phyloP scores from a whole-genome alignment of 352 stramenopile genomes.

The Saprolegnia diclina region DNA sequence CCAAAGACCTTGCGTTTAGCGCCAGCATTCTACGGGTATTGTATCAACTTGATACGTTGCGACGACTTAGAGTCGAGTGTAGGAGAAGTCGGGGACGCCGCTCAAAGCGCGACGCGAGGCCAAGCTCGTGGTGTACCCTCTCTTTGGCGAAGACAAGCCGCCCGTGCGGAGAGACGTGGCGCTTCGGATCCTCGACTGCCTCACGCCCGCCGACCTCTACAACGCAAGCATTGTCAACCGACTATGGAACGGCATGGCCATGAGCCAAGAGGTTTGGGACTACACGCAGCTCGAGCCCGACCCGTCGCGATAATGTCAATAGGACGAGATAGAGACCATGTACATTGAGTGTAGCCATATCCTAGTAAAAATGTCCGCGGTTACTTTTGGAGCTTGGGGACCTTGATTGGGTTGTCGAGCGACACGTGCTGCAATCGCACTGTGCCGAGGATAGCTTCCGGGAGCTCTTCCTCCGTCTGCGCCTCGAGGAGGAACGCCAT shows the following conservation, averaged over 20 bases:
- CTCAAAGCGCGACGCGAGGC: background rate
- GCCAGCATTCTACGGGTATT: no score
- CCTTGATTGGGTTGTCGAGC: slow-evolving; percentile 63
- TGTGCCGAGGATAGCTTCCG: slow-evolving; percentile 69
- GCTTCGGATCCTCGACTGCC: slow-evolving; percentile 57
- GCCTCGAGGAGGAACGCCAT: slow-evolving; percentile 85
- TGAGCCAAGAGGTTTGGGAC: slow-evolving; percentile 70
- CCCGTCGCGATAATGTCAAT: background rate
- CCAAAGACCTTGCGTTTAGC: no score
- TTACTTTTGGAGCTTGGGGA: slow-evolving; percentile 34
- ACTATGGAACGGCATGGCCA: slow-evolving; percentile 72
- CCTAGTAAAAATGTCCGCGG: background rate
- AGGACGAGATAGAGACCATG: background rate
- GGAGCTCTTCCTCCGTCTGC: slow-evolving; percentile 81
- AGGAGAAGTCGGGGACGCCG: background rate
- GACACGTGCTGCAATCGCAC: slow-evolving; percentile 80
- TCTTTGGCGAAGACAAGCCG: slow-evolving; percentile 58
- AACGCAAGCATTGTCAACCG: slow-evolving; percentile 80
- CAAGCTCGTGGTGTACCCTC: slow-evolving; percentile 45
- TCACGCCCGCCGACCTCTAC: slow-evolving; percentile 72
- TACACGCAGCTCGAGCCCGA: slow-evolving; percentile 52
- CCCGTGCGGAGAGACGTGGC: slow-evolving; percentile 58
- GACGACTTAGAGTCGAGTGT: background rate
- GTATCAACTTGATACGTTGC: background rate
- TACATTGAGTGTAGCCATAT: background rate